Evolutionary conservation across 2,329 filamentous ascomycete genomes (phyloP).

Genomic region (Annulohypoxylon truncatum): DNA sequence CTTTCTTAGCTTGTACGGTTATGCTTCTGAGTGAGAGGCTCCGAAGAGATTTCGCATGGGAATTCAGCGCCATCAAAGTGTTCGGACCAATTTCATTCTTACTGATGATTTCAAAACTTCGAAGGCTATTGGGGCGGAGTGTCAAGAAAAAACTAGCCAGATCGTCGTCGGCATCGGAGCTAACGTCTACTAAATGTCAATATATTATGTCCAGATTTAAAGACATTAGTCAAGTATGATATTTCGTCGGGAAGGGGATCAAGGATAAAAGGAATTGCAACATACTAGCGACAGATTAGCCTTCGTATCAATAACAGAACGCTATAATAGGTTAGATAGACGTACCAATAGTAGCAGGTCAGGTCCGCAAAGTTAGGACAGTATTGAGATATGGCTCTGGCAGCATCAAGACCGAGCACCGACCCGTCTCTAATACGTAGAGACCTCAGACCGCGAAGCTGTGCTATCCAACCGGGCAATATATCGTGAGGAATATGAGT

Average conservation of each 20-base stretch:
- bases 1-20: constrained; percentile 43
- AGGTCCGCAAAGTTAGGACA: constrained; percentile 72
- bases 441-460: constrained; percentile 66
- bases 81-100: constrained; percentile 64
- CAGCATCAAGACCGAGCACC: constrained; percentile 65
- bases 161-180: constrained; percentile 64
- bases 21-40: constrained; percentile 50
- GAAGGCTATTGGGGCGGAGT: constrained; percentile 67
- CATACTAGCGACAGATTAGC: constrained; percentile 27
- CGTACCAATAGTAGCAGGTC: constrained; percentile 61
- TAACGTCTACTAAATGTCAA: constrained; percentile 41
- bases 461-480: constrained; percentile 69
- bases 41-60: constrained; percentile 53
- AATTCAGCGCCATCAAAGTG: constrained; percentile 66
- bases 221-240: background rate
- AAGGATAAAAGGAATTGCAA: background rate
- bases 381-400: constrained; percentile 64
- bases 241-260: background rate
- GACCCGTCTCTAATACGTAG: constrained; percentile 72
- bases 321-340: background rate
- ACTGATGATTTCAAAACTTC: constrained; percentile 68
- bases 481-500: constrained; percentile 60
- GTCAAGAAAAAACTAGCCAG: constrained; percentile 68
- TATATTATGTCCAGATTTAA: background rate
- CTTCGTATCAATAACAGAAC: background rate